A percentile compares a stretch with the other conserved stretches of the same genome.
These are phyloP conservation scores for Arabis alpina DNA, from an alignment of 345 rosid genomes.

Conservation along the genomic window DNA sequence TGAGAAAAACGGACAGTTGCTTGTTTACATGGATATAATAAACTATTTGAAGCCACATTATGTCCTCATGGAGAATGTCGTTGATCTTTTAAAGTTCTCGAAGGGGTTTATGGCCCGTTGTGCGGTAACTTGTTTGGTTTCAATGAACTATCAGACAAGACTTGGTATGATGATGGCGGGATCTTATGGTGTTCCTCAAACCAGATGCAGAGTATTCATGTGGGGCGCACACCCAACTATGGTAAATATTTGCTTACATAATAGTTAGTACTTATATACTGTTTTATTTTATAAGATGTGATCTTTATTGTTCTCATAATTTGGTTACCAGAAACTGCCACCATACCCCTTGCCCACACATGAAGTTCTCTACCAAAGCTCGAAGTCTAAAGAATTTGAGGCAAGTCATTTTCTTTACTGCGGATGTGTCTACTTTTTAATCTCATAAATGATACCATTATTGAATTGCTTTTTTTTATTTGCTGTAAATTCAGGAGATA, in stretches of 20 bases:
- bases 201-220: slow-evolving; percentile 49
- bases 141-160: slow-evolving; percentile 53
- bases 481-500: slow-evolving; percentile 38
- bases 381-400: slow-evolving; percentile 48
- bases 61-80: slow-evolving; percentile 62
- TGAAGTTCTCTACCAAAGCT: slow-evolving; percentile 37
- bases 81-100: slow-evolving; percentile 51
- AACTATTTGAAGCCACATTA: slow-evolving; percentile 52
- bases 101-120: slow-evolving; percentile 46
- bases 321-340: slow-evolving; percentile 48
- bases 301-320: slow-evolving; percentile 20
- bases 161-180: slow-evolving; percentile 57
- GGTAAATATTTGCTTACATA: slow-evolving; percentile 36
- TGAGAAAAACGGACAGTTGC: slow-evolving; percentile 42
- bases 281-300: background rate
- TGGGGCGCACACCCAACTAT: slow-evolving; percentile 53
- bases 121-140: slow-evolving; percentile 52
- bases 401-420: slow-evolving; percentile 24
- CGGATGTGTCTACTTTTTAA: background rate
- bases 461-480: slow-evolving; percentile 3
- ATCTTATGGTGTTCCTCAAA: slow-evolving; percentile 55
- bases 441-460: background rate
- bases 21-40: slow-evolving; percentile 45
- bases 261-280: background rate
- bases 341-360: slow-evolving; percentile 59